Base-by-base conservation (phyloP, 2,329 filamentous ascomycete species). In the Fusarium sp. region DNA sequence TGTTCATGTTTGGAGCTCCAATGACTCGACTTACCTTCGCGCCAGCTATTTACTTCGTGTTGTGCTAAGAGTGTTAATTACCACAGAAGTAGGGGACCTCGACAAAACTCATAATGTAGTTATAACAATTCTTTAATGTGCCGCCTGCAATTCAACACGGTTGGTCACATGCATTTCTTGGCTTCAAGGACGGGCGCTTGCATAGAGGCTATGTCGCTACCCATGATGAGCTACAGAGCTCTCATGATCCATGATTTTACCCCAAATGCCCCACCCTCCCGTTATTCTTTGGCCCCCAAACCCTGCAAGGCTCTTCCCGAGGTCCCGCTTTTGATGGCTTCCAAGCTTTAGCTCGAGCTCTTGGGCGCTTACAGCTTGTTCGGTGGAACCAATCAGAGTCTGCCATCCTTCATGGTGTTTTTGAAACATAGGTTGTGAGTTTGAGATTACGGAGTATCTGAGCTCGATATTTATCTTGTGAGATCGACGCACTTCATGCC, bases 351-450 rank as follows among this genome's bases (percentile, higher is more conserved):
- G 67, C 66, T 75, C 56, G 65, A 74, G 75, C 67, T 72, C 56
- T 59, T 60, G 73, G 77, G 77, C 77, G 77, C 77, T 79, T 79
- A 79, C 71, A 76, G 57, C 60, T 58, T 70, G 66, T 55, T 38
- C 24, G 35, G 45, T n/a, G 42, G 42, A 66, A 28, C 77, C 77
- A 79, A 79, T 79, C 75, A 79, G 38, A 47, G 41, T 17, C 31
- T 49, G 54, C 28, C 55, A 26, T 22, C 38, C 14, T 52, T 56
- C 35, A 28, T 64, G 33, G 48, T 74, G 61, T 70, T 58, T 62
- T 49, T 69, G 35, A 64, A 67, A 63, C 52, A 47, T 38, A 61
- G 24, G 42, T 31, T 52, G 24, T 38, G 31, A 52, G 47, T 38
- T 42, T 26, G 24, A 24, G 56, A 24, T 54, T 38, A 28, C 28